Evolutionary conservation across 2,329 filamentous ascomycete genomes (phyloP).

Genomic region (Dactylellina drechsleri): DNA sequence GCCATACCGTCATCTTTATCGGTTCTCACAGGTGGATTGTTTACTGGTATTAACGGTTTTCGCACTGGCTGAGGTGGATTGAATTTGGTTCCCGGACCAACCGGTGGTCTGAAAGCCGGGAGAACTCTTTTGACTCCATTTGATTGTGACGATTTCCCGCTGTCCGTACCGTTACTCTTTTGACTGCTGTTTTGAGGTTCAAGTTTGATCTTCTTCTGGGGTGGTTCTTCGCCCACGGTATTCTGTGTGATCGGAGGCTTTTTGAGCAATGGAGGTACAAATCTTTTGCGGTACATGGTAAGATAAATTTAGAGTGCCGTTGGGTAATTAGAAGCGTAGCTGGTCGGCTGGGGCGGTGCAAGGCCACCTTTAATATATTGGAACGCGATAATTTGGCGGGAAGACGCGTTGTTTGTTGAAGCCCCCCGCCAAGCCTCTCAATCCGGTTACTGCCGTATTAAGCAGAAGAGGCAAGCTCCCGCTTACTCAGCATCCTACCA

Average conservation of each 20-base stretch:
- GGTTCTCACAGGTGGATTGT: constrained; percentile 12
- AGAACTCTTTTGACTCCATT: constrained; percentile 46
- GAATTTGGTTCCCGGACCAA: constrained; percentile 23
- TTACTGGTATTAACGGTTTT: constrained; percentile 21
- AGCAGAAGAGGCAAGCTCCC: neutral
- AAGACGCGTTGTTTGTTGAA: constrained; percentile 51
- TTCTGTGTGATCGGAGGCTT: constrained; percentile 33
- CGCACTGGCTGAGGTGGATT: constrained; percentile 29
- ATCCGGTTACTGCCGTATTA: constrained; percentile 15
- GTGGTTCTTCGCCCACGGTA: constrained; percentile 47
- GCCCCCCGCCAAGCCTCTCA: constrained; percentile 21
- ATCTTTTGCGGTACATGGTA: constrained; percentile 56
- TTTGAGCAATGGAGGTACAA: constrained; percentile 57
- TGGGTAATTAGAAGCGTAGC: too few relatives aligned
- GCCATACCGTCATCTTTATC: constrained; percentile 11
- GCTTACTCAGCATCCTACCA: constrained; percentile 29
- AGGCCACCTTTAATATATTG: neutral
- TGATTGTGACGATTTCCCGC: constrained; percentile 17
- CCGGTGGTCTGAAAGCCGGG: constrained; percentile 46
- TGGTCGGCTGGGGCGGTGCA: too few relatives aligned
- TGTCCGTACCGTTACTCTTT: constrained; percentile 22
- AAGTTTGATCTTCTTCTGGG: constrained; percentile 55
- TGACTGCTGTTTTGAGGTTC: constrained; percentile 33
- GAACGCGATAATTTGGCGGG: constrained; percentile 17
- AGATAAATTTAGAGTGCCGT: too few relatives aligned